These are phyloP conservation scores for Xanthoceras sorbifolium DNA, from an alignment of 345 rosid species.

Conservation along the genomic window DNA sequence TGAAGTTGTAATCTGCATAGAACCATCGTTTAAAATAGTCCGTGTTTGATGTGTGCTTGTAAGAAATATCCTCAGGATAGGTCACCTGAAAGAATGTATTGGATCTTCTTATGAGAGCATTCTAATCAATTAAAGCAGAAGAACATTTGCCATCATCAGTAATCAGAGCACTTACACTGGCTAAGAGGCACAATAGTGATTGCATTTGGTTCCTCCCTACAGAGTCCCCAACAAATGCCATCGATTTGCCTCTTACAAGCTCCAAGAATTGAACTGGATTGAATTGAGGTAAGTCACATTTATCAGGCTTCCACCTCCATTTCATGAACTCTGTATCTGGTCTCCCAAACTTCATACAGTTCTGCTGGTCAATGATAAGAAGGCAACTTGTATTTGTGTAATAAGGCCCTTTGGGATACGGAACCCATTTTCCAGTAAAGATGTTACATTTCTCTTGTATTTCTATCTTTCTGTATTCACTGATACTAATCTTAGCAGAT, in stretches of 20 bases:
- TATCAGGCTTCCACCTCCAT: constrained; percentile 58
- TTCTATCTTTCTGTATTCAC: constrained; percentile 5
- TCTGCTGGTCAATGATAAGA: constrained; percentile 40
- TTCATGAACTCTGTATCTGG: constrained; percentile 44
- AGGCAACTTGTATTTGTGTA: constrained; percentile 42
- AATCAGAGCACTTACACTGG: constrained; percentile 28
- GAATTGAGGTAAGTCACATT: constrained; percentile 39
- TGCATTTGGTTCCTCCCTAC: constrained; percentile 55
- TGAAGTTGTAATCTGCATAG: constrained; percentile 38
- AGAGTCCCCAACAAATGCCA: constrained; percentile 57
- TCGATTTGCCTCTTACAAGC: constrained; percentile 39
- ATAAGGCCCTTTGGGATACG: constrained; percentile 26
- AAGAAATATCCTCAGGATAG: constrained; percentile 34
- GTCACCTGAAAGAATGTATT: constrained; percentile 37
- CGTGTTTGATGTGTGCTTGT: constrained; percentile 16
- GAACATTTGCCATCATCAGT: background rate
- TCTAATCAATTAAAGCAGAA: background rate
- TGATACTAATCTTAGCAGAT: background rate
- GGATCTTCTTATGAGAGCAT: background rate
- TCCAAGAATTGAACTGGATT: constrained; percentile 37
- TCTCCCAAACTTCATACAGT: constrained; percentile 55
- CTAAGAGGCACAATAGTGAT: constrained; percentile 43
- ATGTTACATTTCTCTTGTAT: constrained; percentile 34
- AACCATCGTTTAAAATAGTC: constrained; percentile 33
- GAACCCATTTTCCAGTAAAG: constrained; percentile 44